These are phyloP conservation scores for Cadophora malorum DNA, from an alignment of 2,329 filamentous ascomycete genomes.

Conservation along the genomic window DNA sequence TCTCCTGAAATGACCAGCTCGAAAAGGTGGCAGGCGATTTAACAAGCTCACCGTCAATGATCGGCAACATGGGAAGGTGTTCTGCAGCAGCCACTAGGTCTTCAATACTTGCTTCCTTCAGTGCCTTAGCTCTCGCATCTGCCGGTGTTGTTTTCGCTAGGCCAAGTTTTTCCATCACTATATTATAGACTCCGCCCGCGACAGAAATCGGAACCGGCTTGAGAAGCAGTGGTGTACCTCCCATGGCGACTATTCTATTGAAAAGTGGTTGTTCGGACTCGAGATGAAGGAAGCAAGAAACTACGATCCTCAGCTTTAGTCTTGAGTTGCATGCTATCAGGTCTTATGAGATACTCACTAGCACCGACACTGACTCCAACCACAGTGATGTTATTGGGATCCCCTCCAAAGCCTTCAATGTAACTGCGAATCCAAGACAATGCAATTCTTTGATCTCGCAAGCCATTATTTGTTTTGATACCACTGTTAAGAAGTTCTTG, in stretches of 20 bases:
- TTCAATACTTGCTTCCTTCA: background rate
- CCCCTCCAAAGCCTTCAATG: slow-evolving; percentile 43
- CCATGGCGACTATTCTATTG: background rate
- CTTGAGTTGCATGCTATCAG: background rate
- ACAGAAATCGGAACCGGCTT: background rate
- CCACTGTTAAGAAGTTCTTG: background rate
- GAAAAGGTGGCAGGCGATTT: slow-evolving; percentile 1
- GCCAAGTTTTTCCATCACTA: background rate
- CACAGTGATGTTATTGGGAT: slow-evolving; percentile 40
- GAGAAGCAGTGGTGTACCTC: background rate
- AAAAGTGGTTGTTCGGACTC: slow-evolving; percentile 13
- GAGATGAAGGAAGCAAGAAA: slow-evolving; percentile 11
- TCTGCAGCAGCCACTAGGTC: background rate
- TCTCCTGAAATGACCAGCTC: background rate
- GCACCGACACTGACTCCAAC: slow-evolving; percentile 47
- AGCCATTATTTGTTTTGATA: slow-evolving; percentile 15
- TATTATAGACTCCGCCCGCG: background rate
- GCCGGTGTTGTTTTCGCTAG: background rate
- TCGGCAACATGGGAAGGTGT: background rate
- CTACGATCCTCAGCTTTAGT: background rate
- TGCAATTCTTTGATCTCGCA: slow-evolving; percentile 20
- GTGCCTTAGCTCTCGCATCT: background rate
- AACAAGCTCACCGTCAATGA: slow-evolving; percentile 3
- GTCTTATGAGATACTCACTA: background rate
- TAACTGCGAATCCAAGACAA: slow-evolving; percentile 37